Evolutionary conservation across 495 filamentous ascomycete genomes (phyloP).

Genomic region (Daldinia caldariorum): DNA sequence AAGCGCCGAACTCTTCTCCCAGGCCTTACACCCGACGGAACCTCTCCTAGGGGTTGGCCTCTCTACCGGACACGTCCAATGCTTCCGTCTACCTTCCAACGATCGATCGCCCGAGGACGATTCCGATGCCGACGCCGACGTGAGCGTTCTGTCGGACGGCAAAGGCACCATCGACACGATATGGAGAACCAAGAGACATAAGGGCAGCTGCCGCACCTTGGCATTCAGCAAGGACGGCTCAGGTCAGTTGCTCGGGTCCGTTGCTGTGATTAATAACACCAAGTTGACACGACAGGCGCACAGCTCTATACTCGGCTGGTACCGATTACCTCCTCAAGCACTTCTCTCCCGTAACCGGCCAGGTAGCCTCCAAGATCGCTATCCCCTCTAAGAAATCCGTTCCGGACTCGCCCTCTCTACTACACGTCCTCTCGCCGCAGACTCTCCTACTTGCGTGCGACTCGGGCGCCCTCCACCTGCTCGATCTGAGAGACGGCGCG

Average conservation of each 20-base stretch:
- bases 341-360: conserved; percentile 79
- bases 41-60: conserved; percentile 88
- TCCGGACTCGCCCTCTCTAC: conserved; percentile 74
- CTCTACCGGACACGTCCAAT: conserved; percentile 84
- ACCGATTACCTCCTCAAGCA: conserved; percentile 91
- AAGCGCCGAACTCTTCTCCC: conserved; percentile 85
- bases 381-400: conserved; percentile 60
- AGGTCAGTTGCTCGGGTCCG: conserved; percentile 48
- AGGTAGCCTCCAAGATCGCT: conserved; percentile 80
- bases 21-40: conserved; percentile 83
- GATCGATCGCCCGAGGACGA: conserved; percentile 56
- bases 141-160: conserved; percentile 66
- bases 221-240: conserved; percentile 80
- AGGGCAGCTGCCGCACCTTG: conserved; percentile 86
- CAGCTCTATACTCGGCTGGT: conserved; percentile 84
- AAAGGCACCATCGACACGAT: conserved; percentile 79
- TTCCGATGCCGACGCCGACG: conserved; percentile 47
- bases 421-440: conserved; percentile 84
- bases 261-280: not conserved
- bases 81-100: conserved; percentile 76
- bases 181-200: conserved; percentile 90
- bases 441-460: conserved; percentile 91
- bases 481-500: conserved; percentile 81
- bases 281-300: conserved; percentile 6
- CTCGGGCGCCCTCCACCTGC: conserved; percentile 86